Conservation (phyloP, 2,329 filamentous ascomycete genomes). For the Aureobasidium subglaciale region DNA sequence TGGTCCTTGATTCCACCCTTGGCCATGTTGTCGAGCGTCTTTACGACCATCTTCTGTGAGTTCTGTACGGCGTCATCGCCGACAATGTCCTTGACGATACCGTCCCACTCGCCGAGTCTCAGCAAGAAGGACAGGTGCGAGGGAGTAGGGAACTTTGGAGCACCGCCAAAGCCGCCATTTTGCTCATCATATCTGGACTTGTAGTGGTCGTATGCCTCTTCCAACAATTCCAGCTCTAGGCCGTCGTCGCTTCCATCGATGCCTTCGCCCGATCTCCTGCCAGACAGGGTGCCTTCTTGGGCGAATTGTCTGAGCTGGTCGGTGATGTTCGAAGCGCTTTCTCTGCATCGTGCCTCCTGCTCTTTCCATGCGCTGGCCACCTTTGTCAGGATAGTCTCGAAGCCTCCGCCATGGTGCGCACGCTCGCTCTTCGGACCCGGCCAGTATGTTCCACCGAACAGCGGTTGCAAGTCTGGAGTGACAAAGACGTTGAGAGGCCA, state of each 20-base stretch:
- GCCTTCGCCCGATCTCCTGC: constrained; percentile 22
- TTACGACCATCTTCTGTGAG: constrained; percentile 70
- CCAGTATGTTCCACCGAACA: constrained; percentile 97
- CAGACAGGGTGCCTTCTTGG: constrained; percentile 67
- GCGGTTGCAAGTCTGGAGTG: constrained; percentile 83
- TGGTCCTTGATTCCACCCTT: constrained; percentile 66
- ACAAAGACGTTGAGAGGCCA: constrained; percentile 98
- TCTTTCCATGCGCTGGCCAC: constrained; percentile 68
- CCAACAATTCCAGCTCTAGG: constrained; percentile 81
- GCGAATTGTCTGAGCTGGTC: constrained; percentile 78
- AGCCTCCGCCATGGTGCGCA: constrained; percentile 55
- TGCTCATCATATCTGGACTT: constrained; percentile 69
- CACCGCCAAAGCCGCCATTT: constrained; percentile 66
- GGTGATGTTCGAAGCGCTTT: constrained; percentile 77
- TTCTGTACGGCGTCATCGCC: constrained; percentile 68
- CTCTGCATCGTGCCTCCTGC: constrained; percentile 73
- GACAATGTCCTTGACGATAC: constrained; percentile 76
- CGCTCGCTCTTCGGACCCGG: constrained; percentile 63
- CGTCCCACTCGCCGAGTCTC: constrained; percentile 62
- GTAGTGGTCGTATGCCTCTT: constrained; percentile 81
- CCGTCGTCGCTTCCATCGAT: constrained; percentile 47
- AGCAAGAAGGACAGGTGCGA: constrained; percentile 78
- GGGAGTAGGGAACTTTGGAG: constrained; percentile 86
- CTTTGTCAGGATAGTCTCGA: constrained; percentile 76
- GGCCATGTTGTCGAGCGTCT: constrained; percentile 73